Evolutionary conservation across 73 alveolate genomes (phyloP).

Genomic region (Effrenium voratum): DNA sequence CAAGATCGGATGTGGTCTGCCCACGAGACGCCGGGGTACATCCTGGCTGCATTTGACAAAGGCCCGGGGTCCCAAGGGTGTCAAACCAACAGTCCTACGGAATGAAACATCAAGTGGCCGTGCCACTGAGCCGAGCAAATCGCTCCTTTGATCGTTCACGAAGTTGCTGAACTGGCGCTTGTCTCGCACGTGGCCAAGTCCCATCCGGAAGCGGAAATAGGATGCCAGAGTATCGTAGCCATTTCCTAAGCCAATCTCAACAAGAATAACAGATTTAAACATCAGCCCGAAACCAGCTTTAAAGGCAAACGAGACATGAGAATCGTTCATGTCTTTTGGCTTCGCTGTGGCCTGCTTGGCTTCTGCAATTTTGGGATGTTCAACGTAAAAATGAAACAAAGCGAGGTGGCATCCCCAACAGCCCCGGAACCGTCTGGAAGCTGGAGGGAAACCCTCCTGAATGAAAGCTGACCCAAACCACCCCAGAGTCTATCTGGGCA

Average conservation of each 20-base stretch:
- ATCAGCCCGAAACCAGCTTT: neutral
- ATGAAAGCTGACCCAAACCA: too few relatives aligned
- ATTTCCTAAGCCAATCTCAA: slow-evolving; percentile 11
- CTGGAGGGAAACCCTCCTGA: too few relatives aligned
- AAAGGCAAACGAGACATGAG: neutral
- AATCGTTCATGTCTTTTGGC: too few relatives aligned
- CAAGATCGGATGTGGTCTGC: slow-evolving; percentile 76
- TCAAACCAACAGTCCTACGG: neutral
- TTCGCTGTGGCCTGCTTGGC: too few relatives aligned
- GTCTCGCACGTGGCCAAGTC: slow-evolving; percentile 45
- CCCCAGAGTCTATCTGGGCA: too few relatives aligned
- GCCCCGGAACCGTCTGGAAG: too few relatives aligned
- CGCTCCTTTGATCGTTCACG: slow-evolving; percentile 38
- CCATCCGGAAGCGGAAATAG: slow-evolving; percentile 78
- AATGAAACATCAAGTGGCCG: too few relatives aligned
- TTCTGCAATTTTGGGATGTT: too few relatives aligned
- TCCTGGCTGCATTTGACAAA: slow-evolving; percentile 11
- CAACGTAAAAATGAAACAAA: too few relatives aligned
- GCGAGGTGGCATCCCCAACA: too few relatives aligned
- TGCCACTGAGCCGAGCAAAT: too few relatives aligned
- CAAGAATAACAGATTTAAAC: too few relatives aligned
- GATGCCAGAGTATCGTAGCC: slow-evolving; percentile 66
- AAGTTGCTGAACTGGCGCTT: neutral
- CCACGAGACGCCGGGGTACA: slow-evolving; percentile 90
- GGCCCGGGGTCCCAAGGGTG: neutral